A percentile compares a stretch with the other conserved stretches of the same genome.
These are phyloP conservation scores for Acanthochlamys bracteata DNA, from an alignment of 106 monocot genomes.

Conservation along the genomic window DNA sequence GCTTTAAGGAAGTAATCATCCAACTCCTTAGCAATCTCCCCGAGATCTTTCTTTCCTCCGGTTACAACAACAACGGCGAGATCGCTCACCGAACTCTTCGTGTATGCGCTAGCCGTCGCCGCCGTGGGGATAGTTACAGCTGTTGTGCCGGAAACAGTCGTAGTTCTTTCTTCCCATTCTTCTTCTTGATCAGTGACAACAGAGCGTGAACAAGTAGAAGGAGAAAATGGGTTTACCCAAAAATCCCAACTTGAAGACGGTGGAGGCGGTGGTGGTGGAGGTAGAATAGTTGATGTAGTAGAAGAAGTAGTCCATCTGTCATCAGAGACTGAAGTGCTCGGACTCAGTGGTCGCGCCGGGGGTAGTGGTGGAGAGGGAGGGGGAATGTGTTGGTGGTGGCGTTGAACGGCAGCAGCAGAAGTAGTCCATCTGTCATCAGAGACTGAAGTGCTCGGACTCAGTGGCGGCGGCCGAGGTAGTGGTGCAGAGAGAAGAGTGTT, in stretches of 20 bases:
- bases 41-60: slow-evolving; percentile 53
- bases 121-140: slow-evolving; percentile 18
- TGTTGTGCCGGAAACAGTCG: slow-evolving; percentile 17
- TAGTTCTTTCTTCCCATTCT: slow-evolving; percentile 52
- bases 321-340: slow-evolving; percentile 9
- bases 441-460: slow-evolving; percentile 21
- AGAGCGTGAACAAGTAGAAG: slow-evolving; percentile 37
- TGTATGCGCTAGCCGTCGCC: slow-evolving; percentile 27
- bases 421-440: slow-evolving; percentile 38
- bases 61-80: slow-evolving; percentile 58
- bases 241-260: slow-evolving; percentile 70
- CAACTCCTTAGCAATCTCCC: slow-evolving; percentile 73
- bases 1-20: slow-evolving; percentile 91
- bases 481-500: slow-evolving; percentile 19
- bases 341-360: slow-evolving; percentile 21
- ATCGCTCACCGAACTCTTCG: slow-evolving; percentile 41
- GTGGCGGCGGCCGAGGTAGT: slow-evolving; percentile 9
- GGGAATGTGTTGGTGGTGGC: slow-evolving; percentile 4
- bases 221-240: slow-evolving; percentile 70
- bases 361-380: slow-evolving; percentile 27
- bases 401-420: slow-evolving; percentile 18
- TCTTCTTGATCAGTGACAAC: slow-evolving; percentile 21
- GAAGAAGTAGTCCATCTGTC: slow-evolving; percentile 56
- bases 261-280: slow-evolving; percentile 51
- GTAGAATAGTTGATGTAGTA: slow-evolving; percentile 44